phyloP scores from a whole-genome alignment of 371 early-diverging fungal species.

The Syncephalastrum racemosum region DNA sequence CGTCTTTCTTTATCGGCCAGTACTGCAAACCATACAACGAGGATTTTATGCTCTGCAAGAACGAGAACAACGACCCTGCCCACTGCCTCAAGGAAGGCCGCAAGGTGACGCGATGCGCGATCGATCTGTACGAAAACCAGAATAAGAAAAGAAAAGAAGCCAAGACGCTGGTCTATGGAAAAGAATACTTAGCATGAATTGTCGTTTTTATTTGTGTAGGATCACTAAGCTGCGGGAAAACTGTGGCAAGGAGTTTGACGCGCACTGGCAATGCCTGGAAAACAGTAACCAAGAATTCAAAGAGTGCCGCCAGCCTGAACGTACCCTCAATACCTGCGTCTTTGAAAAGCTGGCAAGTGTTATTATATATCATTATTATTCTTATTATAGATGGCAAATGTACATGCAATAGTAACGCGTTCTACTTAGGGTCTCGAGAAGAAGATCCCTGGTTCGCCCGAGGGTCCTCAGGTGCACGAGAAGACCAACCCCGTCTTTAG shows the following conservation, averaged over 20 bases:
- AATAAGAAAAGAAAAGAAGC: neutral
- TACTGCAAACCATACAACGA: conserved; percentile 92
- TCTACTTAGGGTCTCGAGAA: conserved; percentile 71
- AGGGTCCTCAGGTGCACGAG: conserved; percentile 69
- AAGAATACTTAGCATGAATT: neutral
- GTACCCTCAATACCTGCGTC: conserved; percentile 85
- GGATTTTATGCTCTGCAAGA: conserved; percentile 97
- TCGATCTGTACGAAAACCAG: conserved; percentile 71
- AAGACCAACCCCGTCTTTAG: conserved; percentile 73
- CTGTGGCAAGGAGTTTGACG: conserved; percentile 86
- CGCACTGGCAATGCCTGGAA: conserved; percentile 94
- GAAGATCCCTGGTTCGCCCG: conserved; percentile 76
- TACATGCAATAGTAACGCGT: neutral
- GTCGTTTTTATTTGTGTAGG: conserved; percentile 41
- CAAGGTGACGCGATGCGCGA: conserved; percentile 93
- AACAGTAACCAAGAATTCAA: conserved; percentile 84
- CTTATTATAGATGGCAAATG: too few species aligned
- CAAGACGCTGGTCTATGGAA: too few species aligned
- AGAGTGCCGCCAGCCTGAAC: conserved; percentile 82
- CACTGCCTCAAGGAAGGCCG: conserved; percentile 93
- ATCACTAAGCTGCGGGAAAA: conserved; percentile 85
- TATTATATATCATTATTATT: neutral
- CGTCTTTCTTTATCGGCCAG: conserved; percentile 86
- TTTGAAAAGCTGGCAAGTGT: conserved; percentile 82
- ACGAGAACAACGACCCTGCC: conserved; percentile 84